Percentiles rank a stretch among this genome's conserved stretches.
These are phyloP conservation scores for Cladosporium sp. DNA, from an alignment of 2,329 filamentous ascomycete species.

Conservation along the genomic window DNA sequence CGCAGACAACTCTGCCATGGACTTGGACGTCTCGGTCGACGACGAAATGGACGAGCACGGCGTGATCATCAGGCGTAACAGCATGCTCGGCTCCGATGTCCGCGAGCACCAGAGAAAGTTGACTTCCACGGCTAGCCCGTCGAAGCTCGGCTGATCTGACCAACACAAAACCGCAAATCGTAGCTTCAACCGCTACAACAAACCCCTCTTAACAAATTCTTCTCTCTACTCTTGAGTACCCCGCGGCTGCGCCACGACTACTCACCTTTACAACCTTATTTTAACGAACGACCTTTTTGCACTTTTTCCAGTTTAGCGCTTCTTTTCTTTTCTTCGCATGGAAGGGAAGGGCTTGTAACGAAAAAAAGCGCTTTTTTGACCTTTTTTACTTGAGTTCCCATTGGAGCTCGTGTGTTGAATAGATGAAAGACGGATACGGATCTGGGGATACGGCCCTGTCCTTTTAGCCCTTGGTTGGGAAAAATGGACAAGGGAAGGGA, in stretches of 20 bases:
- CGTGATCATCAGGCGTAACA: slow-evolving; percentile 39
- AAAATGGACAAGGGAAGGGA: background rate
- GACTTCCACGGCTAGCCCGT: slow-evolving; percentile 20
- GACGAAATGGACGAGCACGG: slow-evolving; percentile 40
- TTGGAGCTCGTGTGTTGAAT: slow-evolving; percentile 16
- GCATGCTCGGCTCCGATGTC: slow-evolving; percentile 33
- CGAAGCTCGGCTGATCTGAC: slow-evolving; percentile 17
- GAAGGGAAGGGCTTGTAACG: slow-evolving; percentile 1
- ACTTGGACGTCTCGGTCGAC: slow-evolving; percentile 40
- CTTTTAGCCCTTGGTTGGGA: background rate
- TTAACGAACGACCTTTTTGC: slow-evolving; percentile 2
- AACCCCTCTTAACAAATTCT: slow-evolving; percentile 3
- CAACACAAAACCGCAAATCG: background rate
- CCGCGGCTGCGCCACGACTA: slow-evolving; percentile 11
- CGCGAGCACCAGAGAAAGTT: slow-evolving; percentile 12
- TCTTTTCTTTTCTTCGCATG: slow-evolving; percentile 1
- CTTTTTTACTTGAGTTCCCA: background rate
- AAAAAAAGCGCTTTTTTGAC: slow-evolving; percentile 5
- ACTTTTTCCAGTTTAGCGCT: slow-evolving; percentile 12
- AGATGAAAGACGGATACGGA: slow-evolving; percentile 13
- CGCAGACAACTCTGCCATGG: slow-evolving; percentile 39
- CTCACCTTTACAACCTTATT: slow-evolving; percentile 10
- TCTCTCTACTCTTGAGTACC: slow-evolving; percentile 4
- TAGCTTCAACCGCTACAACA: background rate
- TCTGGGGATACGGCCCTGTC: background rate